Evolutionary conservation across 2,329 filamentous ascomycete species (phyloP), one percentile per base, ranked within the genome.

Genomic region (Pseudonectria buxi): DNA sequence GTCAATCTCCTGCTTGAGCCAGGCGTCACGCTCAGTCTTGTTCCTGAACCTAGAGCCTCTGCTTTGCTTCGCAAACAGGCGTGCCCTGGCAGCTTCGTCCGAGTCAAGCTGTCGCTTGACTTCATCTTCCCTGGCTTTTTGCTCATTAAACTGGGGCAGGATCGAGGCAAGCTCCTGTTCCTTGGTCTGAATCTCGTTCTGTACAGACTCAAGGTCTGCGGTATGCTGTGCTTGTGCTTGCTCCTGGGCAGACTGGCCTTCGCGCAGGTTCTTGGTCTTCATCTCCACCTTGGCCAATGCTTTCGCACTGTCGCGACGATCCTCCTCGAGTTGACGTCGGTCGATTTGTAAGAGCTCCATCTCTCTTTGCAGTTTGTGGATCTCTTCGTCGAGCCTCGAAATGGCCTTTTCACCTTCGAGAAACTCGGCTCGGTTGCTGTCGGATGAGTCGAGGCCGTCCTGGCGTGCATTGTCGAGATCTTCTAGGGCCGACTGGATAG

Each of bases 11-110:
- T 78, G 74, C 41, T 78, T 78, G 32, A 98, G 68, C 71, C 78
- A 95, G 25, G 78, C 75, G 58, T 98, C 90, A 28, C 94, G 81
- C 56, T 96, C 87, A 7, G 77, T 75, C 66, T 95, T 95, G 58
- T 79, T 94, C 54, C 75, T 83, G 61, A 95, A 98, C 43, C 87
- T 83, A 13, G 84, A 83, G 46, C 84, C 88, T 30, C 90, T 82
- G 28, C 83, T 87, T 62, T 98, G 90, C 60, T 98, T 98, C 33
- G 85, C 86, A 55, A 94, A 86, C 7, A 98, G 74, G 26, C 89
- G 81, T 45, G 84, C 79, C 28, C 86, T 75, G 5, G 76, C 74
- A 7, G 81, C 81, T 51, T 94, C 84, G 1, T 83, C 83, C 32
- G 83, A 72, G 30, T 88, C 83, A 10, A 96, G 71, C 40, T 83